Conservation (phyloP, 768 basidiomycete genomes). For the Boletus insuetus region DNA sequence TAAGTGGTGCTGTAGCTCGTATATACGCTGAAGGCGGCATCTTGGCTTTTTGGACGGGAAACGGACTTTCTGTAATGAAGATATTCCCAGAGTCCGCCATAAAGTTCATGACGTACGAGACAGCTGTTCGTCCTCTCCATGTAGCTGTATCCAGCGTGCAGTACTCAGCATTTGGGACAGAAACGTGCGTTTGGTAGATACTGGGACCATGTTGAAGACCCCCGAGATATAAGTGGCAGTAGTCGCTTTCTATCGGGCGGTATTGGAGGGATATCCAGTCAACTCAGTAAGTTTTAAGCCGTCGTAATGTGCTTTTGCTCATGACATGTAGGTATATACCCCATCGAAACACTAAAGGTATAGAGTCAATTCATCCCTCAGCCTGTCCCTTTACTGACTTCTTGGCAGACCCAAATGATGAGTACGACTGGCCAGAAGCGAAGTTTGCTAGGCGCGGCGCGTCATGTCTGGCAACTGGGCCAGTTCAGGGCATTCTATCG, state of each 20-base stretch:
- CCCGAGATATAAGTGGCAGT: conserved; percentile 82
- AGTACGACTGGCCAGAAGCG: conserved; percentile 69
- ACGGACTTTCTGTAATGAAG: conserved; percentile 88
- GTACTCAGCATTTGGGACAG: conserved; percentile 39
- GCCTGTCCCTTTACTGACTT: not conserved
- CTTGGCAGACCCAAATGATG: conserved; percentile 88
- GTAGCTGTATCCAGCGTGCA: conserved; percentile 8
- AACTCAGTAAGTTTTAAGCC: conserved; percentile 63
- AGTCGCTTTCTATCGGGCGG: conserved; percentile 96
- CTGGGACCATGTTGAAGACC: conserved; percentile 87
- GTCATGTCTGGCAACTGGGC: conserved; percentile 75
- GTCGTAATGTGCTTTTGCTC: conserved; percentile 13
- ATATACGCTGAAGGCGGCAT: conserved; percentile 91
- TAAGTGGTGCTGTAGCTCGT: conserved; percentile 68
- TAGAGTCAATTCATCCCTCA: not conserved
- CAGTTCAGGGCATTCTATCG: conserved; percentile 86
- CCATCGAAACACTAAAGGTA: conserved; percentile 94
- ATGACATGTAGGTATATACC: conserved; percentile 76
- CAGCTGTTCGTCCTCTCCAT: conserved; percentile 59
- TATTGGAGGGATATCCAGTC: conserved; percentile 91
- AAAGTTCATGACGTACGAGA: conserved; percentile 96
- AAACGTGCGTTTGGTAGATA: conserved; percentile 94
- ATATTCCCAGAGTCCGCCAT: conserved; percentile 98
- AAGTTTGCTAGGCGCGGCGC: conserved; percentile 59
- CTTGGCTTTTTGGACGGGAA: conserved; percentile 97